These are phyloP conservation scores for Yarrowia porcina DNA, from an alignment of 805 yeast species.

Conservation along the genomic window DNA sequence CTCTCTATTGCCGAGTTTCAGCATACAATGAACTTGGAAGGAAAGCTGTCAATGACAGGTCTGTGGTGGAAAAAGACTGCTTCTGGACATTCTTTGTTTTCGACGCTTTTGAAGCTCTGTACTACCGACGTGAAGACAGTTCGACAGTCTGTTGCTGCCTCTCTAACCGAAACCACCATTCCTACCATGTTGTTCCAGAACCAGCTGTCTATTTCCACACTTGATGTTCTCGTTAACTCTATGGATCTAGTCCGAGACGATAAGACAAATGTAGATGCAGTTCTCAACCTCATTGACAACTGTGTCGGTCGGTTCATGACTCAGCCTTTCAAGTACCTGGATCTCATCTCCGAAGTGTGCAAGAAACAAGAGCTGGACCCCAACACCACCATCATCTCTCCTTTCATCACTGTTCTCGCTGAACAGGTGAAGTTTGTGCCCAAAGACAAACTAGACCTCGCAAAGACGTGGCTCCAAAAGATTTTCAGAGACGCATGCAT, in stretches of 20 bases:
- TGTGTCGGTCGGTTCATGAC: conserved; percentile 64
- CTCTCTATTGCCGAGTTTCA: conserved; percentile 17
- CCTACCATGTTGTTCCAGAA: conserved; percentile 21
- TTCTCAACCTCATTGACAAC: conserved; percentile 60
- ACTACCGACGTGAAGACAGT: neutral
- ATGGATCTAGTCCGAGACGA: conserved; percentile 1
- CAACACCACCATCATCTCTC: conserved; percentile 45
- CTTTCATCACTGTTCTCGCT: conserved; percentile 52
- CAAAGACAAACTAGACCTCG: conserved; percentile 31
- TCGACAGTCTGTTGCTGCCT: neutral
- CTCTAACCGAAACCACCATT: neutral
- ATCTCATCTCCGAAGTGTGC: conserved; percentile 41
- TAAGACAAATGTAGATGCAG: conserved; percentile 27
- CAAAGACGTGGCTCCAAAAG: conserved; percentile 50
- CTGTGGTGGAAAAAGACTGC: conserved; percentile 16
- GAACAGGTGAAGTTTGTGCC: conserved; percentile 67
- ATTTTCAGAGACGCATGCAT: conserved; percentile 49
- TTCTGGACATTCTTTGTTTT: neutral
- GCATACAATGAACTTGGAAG: conserved; percentile 4
- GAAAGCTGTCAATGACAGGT: conserved; percentile 7
- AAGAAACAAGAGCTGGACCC: conserved; percentile 32
- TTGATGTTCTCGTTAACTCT: conserved; percentile 21
- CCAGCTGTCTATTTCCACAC: neutral
- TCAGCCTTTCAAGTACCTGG: conserved; percentile 83
- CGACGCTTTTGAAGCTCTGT: neutral